Evolutionary conservation across 2,329 filamentous ascomycete species (phyloP), one percentile per base, ranked within the genome.

Genomic region (Sarocladium brachiariae): DNA sequence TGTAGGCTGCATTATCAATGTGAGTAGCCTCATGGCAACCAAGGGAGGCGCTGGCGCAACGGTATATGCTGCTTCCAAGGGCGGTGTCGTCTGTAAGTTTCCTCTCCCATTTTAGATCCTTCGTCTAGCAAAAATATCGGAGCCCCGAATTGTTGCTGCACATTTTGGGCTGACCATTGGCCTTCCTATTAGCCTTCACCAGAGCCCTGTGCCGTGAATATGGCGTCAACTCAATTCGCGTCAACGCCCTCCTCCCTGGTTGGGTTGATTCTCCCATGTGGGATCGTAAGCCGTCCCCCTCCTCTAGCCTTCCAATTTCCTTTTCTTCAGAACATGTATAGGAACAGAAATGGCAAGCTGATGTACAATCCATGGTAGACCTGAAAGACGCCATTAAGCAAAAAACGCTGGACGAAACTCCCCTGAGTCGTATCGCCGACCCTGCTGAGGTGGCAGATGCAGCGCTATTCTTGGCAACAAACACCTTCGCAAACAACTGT

Each of bases 221-320:
- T 58, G 78, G 78, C 49, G 68, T 72, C 53, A 71, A 73, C 45
- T 77, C 77, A 46, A 77, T 95, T 52, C 77, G 90, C 25, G 85
- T 88, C 43, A 95, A 95, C 68, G 84, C 84, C 24, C 80, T 95
- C 56, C 71, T 92, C 37, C 89, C 89, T 1, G 89, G 89, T 6
- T 95, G 92, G 71, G 84, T 95, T 57, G 74, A 86, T 51, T 92
- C 88, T 41, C 77, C 81, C 45, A 95, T 95, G 88, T 89, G 86
- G 57, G 68, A 77, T 63, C 73, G 87, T 91, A 68, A 68, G 70
- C 66, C 16, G 50, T 53, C 34, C 53, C 53, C 53, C 53, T 52
- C 54, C 55, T 48, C 50, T 51, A 50, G n/a, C 27, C 47, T 52
- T 50, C 43, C 35, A 47, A 31, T 46, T 37, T 14, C 47, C n/a